phyloP scores from a whole-genome alignment of 306 rosid genomes.

The Sicyos edulis region DNA sequence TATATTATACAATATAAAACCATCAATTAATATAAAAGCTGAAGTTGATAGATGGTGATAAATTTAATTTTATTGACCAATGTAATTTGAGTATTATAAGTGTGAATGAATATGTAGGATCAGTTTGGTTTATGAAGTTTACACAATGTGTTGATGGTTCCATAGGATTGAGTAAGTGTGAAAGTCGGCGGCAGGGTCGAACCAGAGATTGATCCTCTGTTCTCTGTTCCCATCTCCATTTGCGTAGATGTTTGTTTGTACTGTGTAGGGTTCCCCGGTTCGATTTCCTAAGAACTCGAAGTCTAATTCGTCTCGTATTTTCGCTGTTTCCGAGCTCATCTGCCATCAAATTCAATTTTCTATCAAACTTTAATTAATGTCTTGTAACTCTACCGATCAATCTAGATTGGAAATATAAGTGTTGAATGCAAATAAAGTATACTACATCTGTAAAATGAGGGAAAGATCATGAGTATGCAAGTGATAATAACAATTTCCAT shows the following conservation, averaged over 20 bases:
- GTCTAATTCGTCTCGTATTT: neutral
- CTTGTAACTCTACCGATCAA: too few relatives aligned
- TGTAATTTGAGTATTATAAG: too few relatives aligned
- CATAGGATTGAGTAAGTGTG: neutral
- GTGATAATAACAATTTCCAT: too few relatives aligned
- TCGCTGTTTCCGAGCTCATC: neutral
- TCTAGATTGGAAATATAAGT: too few relatives aligned
- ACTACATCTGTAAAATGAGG: too few relatives aligned
- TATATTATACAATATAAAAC: too few relatives aligned
- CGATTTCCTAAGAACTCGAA: neutral
- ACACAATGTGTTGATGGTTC: constrained; percentile 2
- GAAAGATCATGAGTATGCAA: too few relatives aligned
- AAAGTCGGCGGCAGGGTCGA: neutral
- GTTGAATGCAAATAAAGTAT: too few relatives aligned
- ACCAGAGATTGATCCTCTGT: constrained; percentile 4
- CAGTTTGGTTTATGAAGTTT: neutral
- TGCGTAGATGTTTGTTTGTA: neutral
- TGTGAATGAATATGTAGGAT: too few relatives aligned
- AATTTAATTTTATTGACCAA: too few relatives aligned
- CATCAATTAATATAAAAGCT: too few relatives aligned
- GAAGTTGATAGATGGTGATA: too few relatives aligned
- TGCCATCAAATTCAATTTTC: neutral
- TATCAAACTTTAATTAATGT: neutral
- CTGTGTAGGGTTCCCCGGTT: neutral
- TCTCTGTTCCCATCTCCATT: neutral